Evolutionary conservation across 352 stramenopile genomes (phyloP), one percentile per base, ranked within the genome.

Genomic region (Globisporangium megalacanthum): DNA sequence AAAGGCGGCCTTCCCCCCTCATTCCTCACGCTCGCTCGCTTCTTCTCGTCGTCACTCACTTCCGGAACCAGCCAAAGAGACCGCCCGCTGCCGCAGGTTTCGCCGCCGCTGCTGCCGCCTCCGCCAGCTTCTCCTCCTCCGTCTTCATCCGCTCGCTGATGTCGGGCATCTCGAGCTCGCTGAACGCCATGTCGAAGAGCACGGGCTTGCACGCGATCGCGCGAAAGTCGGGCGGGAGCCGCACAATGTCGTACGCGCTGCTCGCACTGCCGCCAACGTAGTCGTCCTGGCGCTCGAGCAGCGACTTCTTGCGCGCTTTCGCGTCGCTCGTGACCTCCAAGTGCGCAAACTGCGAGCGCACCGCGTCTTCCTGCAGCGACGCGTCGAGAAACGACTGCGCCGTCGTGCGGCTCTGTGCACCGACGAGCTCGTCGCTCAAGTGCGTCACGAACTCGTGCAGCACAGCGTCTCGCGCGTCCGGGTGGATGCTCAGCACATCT

Each of bases 11-110:
- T 39, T 13, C 35, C 35, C 35, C 35, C 35, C 35, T 39, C 20
- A 19, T 15, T 10, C 17, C n/a, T 6, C 42, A 29, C n/a, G 42
- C 42, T 19, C 5, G 2, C 1, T 14, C 35, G 4, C n/a, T 29
- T 14, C 25, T 29, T 29, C 25, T 29, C 25, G 1, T 1, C 48
- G 6, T 31, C 15, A 1, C 36, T 39, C 81, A 88, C 70, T 83
- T 87, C 49, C 83, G 81, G 66, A 94, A 90, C 83, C 83, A 94
- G 33, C 81, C 81, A 45, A 94, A 91, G 61, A 94, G 76, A 3
- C 70, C 71, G 31, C 66, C 66, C 3, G 65, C 63, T 15, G 65
- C 53, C n/a, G 53, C 62, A 25, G 73, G 62, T 49, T 77, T 73
- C 8, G 55, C 62, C 19, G 69, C 60, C 0, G 70, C 66, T 1